Conservation (phyloP, 805 yeast species). For the Ogataea naganishii region DNA sequence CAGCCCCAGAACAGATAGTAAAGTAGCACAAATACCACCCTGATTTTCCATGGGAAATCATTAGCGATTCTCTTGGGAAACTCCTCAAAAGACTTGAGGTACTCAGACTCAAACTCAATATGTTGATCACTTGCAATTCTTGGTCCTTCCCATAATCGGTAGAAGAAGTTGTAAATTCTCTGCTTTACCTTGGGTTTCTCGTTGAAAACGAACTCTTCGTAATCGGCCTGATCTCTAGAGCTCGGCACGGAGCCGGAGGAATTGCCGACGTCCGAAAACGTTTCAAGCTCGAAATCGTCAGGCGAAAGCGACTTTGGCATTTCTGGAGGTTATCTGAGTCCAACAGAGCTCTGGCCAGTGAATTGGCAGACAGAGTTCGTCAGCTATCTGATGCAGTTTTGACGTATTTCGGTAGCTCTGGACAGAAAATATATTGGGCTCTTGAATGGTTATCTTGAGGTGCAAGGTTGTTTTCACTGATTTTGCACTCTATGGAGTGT, state of each 20-base stretch:
- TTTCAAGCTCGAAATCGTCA: too few relatives aligned
- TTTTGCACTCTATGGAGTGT: too few relatives aligned
- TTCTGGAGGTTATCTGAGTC: constrained; percentile 1
- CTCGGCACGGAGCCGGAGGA: not conserved
- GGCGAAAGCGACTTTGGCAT: too few relatives aligned
- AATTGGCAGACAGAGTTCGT: constrained; percentile 1
- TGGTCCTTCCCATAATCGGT: constrained; percentile 50
- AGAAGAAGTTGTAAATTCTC: constrained; percentile 5
- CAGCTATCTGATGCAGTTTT: not conserved
- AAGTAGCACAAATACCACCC: constrained; percentile 22
- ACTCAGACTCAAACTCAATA: constrained; percentile 26
- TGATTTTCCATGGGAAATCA: constrained; percentile 18
- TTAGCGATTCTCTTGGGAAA: constrained; percentile 31
- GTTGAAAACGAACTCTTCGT: not conserved
- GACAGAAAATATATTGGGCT: constrained; percentile 2
- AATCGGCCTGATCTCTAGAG: not conserved
- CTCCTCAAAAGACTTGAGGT: constrained; percentile 26
- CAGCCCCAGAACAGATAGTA: constrained; percentile 42
- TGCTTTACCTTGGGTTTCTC: not conserved
- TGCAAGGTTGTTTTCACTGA: too few relatives aligned
- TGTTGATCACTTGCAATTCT: constrained; percentile 35
- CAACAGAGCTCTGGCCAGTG: constrained; percentile 1
- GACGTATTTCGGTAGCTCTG: constrained; percentile 1
- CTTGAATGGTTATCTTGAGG: constrained; percentile 1
- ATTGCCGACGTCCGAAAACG: not conserved